Evolutionary conservation across 495 filamentous ascomycete species (phyloP).

Genomic region (Apodospora peruviana): DNA sequence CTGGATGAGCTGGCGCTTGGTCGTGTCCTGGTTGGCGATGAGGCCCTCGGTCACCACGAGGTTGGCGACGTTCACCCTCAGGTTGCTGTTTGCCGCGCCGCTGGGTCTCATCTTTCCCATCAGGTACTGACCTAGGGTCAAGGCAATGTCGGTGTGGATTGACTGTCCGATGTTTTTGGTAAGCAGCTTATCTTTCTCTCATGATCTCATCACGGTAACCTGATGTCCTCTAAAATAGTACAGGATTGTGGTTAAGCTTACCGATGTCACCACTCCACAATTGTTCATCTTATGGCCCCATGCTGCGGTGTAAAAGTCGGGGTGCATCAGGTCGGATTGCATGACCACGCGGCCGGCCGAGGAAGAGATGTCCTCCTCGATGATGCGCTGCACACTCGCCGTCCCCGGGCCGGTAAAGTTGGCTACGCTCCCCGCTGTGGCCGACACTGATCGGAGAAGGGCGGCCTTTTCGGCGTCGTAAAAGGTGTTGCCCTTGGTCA

Average conservation of each 20-base stretch:
- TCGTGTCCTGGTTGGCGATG: slow-evolving; percentile 36
- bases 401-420: slow-evolving; percentile 12
- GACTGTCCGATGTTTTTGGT: slow-evolving; percentile 41
- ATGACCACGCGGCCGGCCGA: slow-evolving; percentile 20
- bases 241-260: slow-evolving; percentile 2
- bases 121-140: slow-evolving; percentile 53
- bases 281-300: slow-evolving; percentile 47
- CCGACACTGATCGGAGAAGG: no score
- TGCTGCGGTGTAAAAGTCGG: slow-evolving; percentile 47
- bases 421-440: no score
- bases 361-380: slow-evolving; percentile 4
- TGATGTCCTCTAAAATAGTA: no score
- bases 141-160: slow-evolving; percentile 57
- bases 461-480: slow-evolving; percentile 39
- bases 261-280: slow-evolving; percentile 17
- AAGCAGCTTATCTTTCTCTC: no score
- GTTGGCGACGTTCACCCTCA: slow-evolving; percentile 45
- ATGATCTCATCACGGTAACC: no score
- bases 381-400: slow-evolving; percentile 6
- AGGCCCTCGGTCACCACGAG: slow-evolving; percentile 52
- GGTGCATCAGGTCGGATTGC: slow-evolving; percentile 52
- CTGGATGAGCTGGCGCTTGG: slow-evolving; percentile 28
- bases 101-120: slow-evolving; percentile 42
- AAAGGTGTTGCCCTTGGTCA: slow-evolving; percentile 54
- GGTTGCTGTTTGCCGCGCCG: slow-evolving; percentile 27